These are phyloP conservation scores for Aspergillus sp. DNA, from an alignment of 2,329 filamentous ascomycete genomes.

Conservation along the genomic window DNA sequence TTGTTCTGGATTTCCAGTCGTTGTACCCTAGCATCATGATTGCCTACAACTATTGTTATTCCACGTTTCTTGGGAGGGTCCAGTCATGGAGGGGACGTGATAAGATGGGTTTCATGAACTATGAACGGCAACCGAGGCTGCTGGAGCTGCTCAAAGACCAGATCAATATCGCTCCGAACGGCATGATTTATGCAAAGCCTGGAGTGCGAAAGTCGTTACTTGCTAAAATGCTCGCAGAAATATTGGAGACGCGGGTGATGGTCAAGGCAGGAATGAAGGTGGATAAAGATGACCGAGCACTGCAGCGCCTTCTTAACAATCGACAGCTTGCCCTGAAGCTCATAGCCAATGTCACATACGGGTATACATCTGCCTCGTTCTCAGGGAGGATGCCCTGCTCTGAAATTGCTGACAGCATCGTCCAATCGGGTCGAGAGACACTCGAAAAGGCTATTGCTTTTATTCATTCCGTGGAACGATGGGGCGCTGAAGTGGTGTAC, in stretches of 20 bases:
- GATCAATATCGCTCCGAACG: slow-evolving; percentile 91
- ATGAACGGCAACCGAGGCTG: slow-evolving; percentile 72
- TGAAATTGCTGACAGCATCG: slow-evolving; percentile 97
- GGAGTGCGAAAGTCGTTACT: slow-evolving; percentile 85
- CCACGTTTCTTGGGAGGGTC: slow-evolving; percentile 86
- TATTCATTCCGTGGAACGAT: slow-evolving; percentile 82
- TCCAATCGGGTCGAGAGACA: slow-evolving; percentile 92
- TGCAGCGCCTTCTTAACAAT: slow-evolving; percentile 89
- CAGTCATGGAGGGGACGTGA: slow-evolving; percentile 84
- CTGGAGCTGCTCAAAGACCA: slow-evolving; percentile 77
- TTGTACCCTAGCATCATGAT: slow-evolving; percentile 98
- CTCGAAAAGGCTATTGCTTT: slow-evolving; percentile 89
- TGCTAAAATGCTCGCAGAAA: slow-evolving; percentile 95
- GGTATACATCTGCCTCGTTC: slow-evolving; percentile 95
- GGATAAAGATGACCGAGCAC: slow-evolving; percentile 80
- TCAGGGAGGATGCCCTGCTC: slow-evolving; percentile 97
- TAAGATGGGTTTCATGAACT: slow-evolving; percentile 94
- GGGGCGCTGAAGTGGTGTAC: slow-evolving; percentile 96
- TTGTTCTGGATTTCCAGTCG: slow-evolving; percentile 95
- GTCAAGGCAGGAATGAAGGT: slow-evolving; percentile 95
- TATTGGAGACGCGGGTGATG: slow-evolving; percentile 95
- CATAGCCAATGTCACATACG: slow-evolving; percentile 98
- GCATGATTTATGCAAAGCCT: slow-evolving; percentile 89
- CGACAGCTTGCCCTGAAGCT: slow-evolving; percentile 91
- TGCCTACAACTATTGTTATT: slow-evolving; percentile 98